Percentiles rank a stretch among this genome's conserved stretches.
Conservation (phyloP, 208 protist genomes). For the Leishmania mexicana region DNA sequence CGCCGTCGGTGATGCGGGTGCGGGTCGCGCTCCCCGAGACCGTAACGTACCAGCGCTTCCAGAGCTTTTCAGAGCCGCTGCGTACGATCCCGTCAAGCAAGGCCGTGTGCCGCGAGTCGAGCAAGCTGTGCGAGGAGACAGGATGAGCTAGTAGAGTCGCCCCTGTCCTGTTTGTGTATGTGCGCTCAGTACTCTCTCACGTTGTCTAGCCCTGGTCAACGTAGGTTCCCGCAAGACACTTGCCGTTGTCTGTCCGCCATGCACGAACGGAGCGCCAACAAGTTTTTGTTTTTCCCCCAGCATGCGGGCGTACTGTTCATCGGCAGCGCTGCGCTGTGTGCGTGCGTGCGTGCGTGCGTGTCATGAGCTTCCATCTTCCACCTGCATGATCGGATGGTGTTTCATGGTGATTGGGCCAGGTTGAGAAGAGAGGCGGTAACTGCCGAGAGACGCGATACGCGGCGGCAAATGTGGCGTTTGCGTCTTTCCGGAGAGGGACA, state of each 20-base stretch:
- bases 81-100: constrained; percentile 34
- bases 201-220: not conserved
- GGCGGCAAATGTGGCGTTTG: no score
- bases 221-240: not conserved
- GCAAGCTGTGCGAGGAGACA: not conserved
- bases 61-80: constrained; percentile 80
- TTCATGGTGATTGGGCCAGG: not conserved
- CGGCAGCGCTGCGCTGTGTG: not conserved
- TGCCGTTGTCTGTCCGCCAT: not conserved
- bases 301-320: not conserved
- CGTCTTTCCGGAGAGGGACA: no score
- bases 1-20: constrained; percentile 68
- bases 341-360: no score
- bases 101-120: not conserved
- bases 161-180: not conserved
- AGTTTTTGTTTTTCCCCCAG: not conserved
- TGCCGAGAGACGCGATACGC: not conserved
- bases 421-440: not conserved
- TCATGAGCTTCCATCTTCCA: not conserved
- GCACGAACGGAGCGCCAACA: not conserved
- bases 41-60: constrained; percentile 79
- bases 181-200: not conserved
- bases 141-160: not conserved
- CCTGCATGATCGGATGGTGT: not conserved
- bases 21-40: constrained; percentile 70